Evolutionary conservation across 164 flowering plant species (phyloP), one percentile per base, ranked within the genome.

Genomic region (Berberis thunbergii): DNA sequence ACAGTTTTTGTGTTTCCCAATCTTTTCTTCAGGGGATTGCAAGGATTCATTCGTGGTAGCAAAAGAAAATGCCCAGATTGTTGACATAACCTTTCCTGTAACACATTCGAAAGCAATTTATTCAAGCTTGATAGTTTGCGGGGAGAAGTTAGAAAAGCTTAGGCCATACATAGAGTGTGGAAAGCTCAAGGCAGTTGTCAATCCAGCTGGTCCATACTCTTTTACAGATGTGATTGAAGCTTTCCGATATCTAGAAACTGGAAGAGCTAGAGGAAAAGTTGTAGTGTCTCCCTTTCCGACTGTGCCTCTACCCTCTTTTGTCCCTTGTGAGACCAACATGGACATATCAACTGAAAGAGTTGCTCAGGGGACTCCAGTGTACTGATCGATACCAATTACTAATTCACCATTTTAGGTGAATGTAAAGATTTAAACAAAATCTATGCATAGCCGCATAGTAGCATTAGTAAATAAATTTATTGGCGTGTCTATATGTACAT

Each of bases 21-120:
- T 26, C 26, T 26, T 26, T 26, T 26, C 26, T 26, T 26, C 26
- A 26, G 26, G 26, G 26, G 26, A 26, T 26, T 26, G 26, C 26
- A 26, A 26, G 26, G 26, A 26, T 26, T 26, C 26, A 26, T 26
- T 26, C 26, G 26, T 26, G 26, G 26, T 26, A 26, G 26, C 26
- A 26, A 26, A 26, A 26, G 26, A 26, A 26, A 26, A 26, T 2
- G 79, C 72, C 1, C 72, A 77, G 3, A 69, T 74, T 6, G 61
- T 80, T 6, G 83, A 75, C 65, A 77, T 80, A 67, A 77, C 83
- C 40, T 78, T 79, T 74, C 84, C 81, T 39, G 78, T 74, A 44
- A 76, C 79, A 1, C 75, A 78, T 61, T 75, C 79, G 1, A 66
- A 71, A 61, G 84, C 79, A 41, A 45, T 65, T 9, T 69, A 75